Evolutionary conservation across 2,329 filamentous ascomycete genomes (phyloP), one percentile per base, ranked within the genome.

Genomic region (Chaetomiaceae sp.): DNA sequence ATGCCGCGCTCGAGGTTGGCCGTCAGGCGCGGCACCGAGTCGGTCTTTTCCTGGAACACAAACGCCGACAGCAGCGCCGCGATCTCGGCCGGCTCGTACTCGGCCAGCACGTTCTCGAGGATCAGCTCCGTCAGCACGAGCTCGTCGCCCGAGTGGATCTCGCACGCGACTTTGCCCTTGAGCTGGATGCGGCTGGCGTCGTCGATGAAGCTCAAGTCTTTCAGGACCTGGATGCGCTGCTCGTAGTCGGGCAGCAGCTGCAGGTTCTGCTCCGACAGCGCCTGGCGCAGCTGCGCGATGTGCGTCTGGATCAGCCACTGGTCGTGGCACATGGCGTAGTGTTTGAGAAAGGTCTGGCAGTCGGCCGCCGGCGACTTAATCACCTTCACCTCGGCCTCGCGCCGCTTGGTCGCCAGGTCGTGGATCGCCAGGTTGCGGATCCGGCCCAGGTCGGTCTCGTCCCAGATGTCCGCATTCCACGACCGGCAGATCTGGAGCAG

Each of bases 81-180:
- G 52, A 98, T 97, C 66, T 98, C 93, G 56, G 95, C 89, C 1
- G 91, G 89, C 59, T 96, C 91, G 65, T 93, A 96, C 51, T 94
- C 86, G 41, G 91, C 90, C 3, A 98, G 81, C 2, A 96, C 88
- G 59, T 98, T 98, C 67, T 98, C 93, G 15, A 98, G 81, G 38
- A 98, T 89, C 6, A 97, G 78, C 64, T 98, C 93, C 0, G 93
- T 98, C 15, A 98, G 78, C 1, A 98, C 91, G 0, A 98, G 78
- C 66, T 98, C 93, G 62, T 97, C 91, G 15, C 90, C 90, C 0
- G 91, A 96, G 67, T 97, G 93, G 50, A 98, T 91, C 67, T 98
- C 93, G 68, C 93, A 98, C 4, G 93, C 93, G 18, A 98, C 93
- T 66, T 97, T 97, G 66, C 93, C 93, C 69, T 98, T 98, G 53